Conservation (phyloP, 2,329 filamentous ascomycete genomes). For the Penicillium sclerotiorum region DNA sequence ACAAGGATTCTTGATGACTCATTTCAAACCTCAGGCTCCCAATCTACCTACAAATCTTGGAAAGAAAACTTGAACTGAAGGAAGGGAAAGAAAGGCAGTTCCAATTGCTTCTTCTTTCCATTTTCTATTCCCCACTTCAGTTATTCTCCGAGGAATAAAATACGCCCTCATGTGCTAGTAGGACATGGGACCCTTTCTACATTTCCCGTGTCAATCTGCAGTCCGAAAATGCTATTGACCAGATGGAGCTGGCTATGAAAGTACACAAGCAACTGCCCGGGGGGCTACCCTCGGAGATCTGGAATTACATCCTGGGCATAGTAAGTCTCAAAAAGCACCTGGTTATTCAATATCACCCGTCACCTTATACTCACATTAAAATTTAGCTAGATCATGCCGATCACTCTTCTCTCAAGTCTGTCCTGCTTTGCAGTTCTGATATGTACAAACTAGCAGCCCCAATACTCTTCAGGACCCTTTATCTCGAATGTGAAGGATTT, state of each 20-base stretch:
- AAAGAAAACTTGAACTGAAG: too few relatives aligned
- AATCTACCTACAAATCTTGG: too few relatives aligned
- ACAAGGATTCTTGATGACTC: neutral
- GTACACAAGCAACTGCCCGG: neutral
- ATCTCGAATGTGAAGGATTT: neutral
- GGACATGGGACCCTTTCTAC: neutral
- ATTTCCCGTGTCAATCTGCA: neutral
- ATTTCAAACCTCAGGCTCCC: too few relatives aligned
- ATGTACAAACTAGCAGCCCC: neutral
- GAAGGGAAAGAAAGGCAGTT: too few relatives aligned
- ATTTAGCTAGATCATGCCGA: neutral
- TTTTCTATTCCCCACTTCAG: too few relatives aligned
- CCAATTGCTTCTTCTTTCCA: too few relatives aligned
- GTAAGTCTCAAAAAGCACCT: neutral
- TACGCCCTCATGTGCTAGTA: too few relatives aligned
- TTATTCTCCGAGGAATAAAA: too few relatives aligned
- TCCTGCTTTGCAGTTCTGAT: neutral
- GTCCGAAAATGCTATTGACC: neutral
- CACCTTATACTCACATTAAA: neutral
- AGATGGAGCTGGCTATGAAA: neutral
- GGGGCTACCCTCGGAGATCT: neutral
- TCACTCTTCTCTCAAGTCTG: neutral
- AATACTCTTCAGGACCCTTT: neutral
- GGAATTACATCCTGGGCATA: neutral
- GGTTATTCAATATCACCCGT: neutral